These are phyloP conservation scores for Calonectria crousiana DNA, from an alignment of 2,329 filamentous ascomycete species.

Conservation along the genomic window DNA sequence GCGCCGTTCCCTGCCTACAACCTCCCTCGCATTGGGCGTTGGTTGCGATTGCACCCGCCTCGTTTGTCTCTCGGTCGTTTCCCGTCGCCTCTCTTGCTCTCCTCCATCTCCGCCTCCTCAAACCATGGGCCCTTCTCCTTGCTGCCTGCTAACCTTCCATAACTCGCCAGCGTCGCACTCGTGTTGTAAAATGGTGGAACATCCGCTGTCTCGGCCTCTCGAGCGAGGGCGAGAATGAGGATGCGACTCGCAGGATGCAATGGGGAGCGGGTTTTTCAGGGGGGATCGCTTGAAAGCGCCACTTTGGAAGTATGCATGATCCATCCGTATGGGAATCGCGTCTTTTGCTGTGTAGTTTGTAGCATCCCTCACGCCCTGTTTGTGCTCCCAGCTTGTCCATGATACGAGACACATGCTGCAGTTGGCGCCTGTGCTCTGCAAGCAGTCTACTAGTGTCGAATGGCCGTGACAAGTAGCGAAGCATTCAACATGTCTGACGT, in stretches of 20 bases:
- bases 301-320: constrained; percentile 1
- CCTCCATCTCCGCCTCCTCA: not conserved
- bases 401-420: not conserved
- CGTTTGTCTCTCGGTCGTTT: not conserved
- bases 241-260: not conserved
- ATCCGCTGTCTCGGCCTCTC: constrained; percentile 1
- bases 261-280: not conserved
- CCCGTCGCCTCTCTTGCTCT: not conserved
- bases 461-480: not conserved
- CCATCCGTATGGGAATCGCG: not conserved
- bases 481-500: not conserved
- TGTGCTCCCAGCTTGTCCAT: not conserved
- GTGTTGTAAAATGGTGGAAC: not conserved
- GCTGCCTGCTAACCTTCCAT: not conserved
- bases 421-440: not conserved
- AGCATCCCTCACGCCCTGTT: not conserved
- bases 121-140: not conserved
- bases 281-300: not conserved
- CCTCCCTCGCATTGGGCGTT: not conserved
- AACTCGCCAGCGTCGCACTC: not conserved
- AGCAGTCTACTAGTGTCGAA: not conserved
- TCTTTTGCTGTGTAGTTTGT: not conserved
- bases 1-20: not conserved
- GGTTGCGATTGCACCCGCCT: not conserved
- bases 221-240: not conserved